These are phyloP conservation scores for Knufia petricola DNA, from an alignment of 2,329 filamentous ascomycete genomes.

Conservation along the genomic window DNA sequence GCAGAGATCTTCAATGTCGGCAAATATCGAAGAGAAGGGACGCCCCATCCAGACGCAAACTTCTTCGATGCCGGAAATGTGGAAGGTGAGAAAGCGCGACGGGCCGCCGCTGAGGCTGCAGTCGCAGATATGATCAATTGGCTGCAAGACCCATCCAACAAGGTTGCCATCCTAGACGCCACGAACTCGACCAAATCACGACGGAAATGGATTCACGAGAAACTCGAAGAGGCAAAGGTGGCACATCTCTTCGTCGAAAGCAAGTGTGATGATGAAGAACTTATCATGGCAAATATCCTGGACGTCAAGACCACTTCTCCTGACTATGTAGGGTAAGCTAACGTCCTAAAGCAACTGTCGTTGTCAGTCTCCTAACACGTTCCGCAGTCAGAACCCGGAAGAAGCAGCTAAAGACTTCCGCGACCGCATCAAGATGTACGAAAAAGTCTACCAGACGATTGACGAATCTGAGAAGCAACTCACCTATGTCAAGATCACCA, in stretches of 20 bases:
- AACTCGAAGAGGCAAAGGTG: constrained; percentile 63
- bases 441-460: constrained; percentile 91
- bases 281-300: constrained; percentile 97
- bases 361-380: not conserved
- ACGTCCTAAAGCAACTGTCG: not conserved
- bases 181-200: constrained; percentile 91
- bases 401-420: constrained; percentile 83
- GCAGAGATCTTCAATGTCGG: constrained; percentile 96
- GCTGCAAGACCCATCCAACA: constrained; percentile 67
- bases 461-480: constrained; percentile 78
- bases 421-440: constrained; percentile 90
- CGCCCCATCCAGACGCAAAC: constrained; percentile 80
- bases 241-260: constrained; percentile 91
- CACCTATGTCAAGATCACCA: constrained; percentile 95
- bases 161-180: constrained; percentile 89
- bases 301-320: constrained; percentile 96
- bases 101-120: constrained; percentile 81
- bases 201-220: constrained; percentile 81
- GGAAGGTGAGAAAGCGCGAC: constrained; percentile 81
- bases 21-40: constrained; percentile 81
- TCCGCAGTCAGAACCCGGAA: constrained; percentile 78
- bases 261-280: constrained; percentile 87
- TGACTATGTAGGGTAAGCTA: constrained; percentile 57
- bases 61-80: constrained; percentile 90
- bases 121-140: constrained; percentile 89